Conservation (phyloP, 805 yeast genomes). For the Ogataea pilisensis region DNA sequence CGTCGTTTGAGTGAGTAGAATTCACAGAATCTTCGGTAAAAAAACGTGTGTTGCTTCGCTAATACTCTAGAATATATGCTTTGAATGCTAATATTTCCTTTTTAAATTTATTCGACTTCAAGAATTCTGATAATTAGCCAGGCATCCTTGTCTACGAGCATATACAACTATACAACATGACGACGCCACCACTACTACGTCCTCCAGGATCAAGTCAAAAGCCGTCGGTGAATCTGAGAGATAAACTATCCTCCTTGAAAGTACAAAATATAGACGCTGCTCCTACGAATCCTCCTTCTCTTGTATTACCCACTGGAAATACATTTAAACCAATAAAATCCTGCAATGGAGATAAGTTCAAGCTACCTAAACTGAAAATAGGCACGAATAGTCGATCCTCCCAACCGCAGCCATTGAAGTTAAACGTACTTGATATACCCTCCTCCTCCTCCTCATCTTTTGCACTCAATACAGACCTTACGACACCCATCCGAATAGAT, state of each 20-base stretch:
- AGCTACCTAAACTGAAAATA: background rate
- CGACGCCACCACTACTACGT: slow-evolving; percentile 40
- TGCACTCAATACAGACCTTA: background rate
- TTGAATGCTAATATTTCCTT: too few species aligned
- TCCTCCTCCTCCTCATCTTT: background rate
- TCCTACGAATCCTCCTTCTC: background rate
- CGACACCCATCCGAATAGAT: slow-evolving; percentile 10
- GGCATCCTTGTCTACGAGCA: too few species aligned
- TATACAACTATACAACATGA: slow-evolving; percentile 20
- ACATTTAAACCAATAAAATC: background rate
- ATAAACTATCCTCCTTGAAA: slow-evolving; percentile 23
- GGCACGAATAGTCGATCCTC: slow-evolving; percentile 1
- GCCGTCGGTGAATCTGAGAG: slow-evolving; percentile 18
- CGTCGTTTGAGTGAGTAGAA: too few species aligned
- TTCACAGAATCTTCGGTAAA: too few species aligned
- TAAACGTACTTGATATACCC: slow-evolving; percentile 2
- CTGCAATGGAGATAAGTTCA: background rate
- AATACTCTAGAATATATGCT: too few species aligned
- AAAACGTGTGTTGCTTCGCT: too few species aligned
- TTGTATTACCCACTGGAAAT: background rate
- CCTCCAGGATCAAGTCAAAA: slow-evolving; percentile 42
- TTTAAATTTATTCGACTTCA: too few species aligned
- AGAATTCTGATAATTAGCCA: too few species aligned
- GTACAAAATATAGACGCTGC: slow-evolving; percentile 17
- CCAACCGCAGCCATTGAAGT: slow-evolving; percentile 3